phyloP scores from a whole-genome alignment of 2,329 filamentous ascomycete species.

The Fusarium redolens region DNA sequence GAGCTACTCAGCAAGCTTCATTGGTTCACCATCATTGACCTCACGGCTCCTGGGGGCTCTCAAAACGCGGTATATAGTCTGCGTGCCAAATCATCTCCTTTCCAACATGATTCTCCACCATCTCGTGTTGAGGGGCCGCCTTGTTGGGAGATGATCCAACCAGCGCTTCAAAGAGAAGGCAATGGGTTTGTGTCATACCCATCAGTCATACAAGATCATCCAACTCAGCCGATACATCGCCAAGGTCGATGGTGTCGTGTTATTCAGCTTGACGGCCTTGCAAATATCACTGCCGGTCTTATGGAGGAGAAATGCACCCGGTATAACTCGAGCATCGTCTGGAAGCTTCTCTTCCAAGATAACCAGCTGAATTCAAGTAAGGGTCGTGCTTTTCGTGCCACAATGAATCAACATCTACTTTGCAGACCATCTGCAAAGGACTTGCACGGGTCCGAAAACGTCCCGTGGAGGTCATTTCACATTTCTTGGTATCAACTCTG shows the following conservation, averaged over 20 bases:
- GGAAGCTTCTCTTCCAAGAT: background rate
- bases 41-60: background rate
- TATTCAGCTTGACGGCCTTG: background rate
- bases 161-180: background rate
- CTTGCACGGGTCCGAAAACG: background rate
- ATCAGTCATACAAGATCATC: background rate
- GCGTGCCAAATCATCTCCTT: fast-evolving
- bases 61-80: background rate
- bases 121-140: background rate
- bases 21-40: background rate
- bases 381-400: background rate
- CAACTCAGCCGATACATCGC: background rate
- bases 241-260: background rate
- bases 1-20: background rate
- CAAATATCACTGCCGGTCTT: background rate
- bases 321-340: background rate
- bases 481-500: slow-evolving; percentile 6
- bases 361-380: background rate
- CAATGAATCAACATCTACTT: background rate
- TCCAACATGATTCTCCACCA: background rate
- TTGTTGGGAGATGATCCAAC: background rate
- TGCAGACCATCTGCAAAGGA: background rate
- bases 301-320: background rate
- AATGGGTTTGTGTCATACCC: background rate
- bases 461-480: background rate